Conservation (phyloP, 176 grass and related monocot genomes). For the Musa troglodytarum region DNA sequence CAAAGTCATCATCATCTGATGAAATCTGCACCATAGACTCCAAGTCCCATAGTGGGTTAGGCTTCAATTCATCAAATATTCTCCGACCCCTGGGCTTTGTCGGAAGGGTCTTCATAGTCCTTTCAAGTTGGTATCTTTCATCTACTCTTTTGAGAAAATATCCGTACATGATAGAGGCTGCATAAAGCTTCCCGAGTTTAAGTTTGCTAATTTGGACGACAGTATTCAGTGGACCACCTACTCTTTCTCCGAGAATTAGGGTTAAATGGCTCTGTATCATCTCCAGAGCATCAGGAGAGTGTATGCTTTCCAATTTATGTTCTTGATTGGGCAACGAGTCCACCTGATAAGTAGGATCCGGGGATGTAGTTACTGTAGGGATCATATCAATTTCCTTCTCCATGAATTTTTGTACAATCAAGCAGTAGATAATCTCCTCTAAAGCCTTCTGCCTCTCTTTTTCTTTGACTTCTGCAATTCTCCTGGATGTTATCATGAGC, state of each 20-base stretch:
- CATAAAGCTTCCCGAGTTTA: slow-evolving; percentile 93
- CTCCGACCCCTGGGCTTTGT: slow-evolving; percentile 43
- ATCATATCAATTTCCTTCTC: slow-evolving; percentile 75
- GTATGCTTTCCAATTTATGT: slow-evolving; percentile 61
- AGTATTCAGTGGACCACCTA: slow-evolving; percentile 44
- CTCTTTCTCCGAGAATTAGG: slow-evolving; percentile 76
- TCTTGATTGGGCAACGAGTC: slow-evolving; percentile 59
- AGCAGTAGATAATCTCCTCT: slow-evolving; percentile 93
- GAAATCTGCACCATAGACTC: slow-evolving; percentile 79
- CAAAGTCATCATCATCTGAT: slow-evolving; percentile 32
- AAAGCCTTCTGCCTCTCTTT: slow-evolving; percentile 69
- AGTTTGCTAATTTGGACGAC: slow-evolving; percentile 88
- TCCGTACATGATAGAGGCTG: slow-evolving; percentile 96
- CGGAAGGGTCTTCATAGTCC: slow-evolving; percentile 74
- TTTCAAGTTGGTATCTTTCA: slow-evolving; percentile 88
- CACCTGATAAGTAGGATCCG: slow-evolving; percentile 44
- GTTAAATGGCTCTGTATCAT: slow-evolving; percentile 88
- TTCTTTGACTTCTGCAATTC: slow-evolving; percentile 96
- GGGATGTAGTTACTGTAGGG: slow-evolving; percentile 40
- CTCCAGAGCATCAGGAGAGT: slow-evolving; percentile 72
- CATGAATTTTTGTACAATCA: slow-evolving; percentile 75
- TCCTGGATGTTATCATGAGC: slow-evolving; percentile 45
- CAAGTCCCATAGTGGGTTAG: slow-evolving; percentile 87
- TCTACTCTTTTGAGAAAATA: slow-evolving; percentile 97
- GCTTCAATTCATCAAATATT: slow-evolving; percentile 54